phyloP scores from a whole-genome alignment of 2,329 filamentous ascomycete genomes.

The Pestalotiopsis sp. region DNA sequence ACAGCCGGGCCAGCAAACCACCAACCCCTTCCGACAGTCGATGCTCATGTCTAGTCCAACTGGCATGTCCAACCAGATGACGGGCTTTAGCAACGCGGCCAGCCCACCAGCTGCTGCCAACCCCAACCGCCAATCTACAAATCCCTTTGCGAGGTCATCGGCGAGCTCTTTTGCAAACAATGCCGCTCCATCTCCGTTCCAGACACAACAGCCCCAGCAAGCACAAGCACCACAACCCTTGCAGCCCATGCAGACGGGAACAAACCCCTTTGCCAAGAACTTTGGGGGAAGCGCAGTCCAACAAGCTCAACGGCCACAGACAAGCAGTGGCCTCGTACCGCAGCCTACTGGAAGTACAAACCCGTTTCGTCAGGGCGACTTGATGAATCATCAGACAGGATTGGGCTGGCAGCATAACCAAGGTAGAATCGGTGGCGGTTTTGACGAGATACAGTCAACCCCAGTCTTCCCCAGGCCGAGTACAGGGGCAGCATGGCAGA shows the following conservation, averaged over 20 bases:
- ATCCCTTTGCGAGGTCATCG: slow-evolving; percentile 79
- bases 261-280: slow-evolving; percentile 61
- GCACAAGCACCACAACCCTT: slow-evolving; percentile 42
- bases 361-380: slow-evolving; percentile 88
- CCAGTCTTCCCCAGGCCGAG: slow-evolving; percentile 84
- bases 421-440: slow-evolving; percentile 77
- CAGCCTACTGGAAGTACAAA: slow-evolving; percentile 90
- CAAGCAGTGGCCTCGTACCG: slow-evolving; percentile 58
- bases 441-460: slow-evolving; percentile 78
- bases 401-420: slow-evolving; percentile 84
- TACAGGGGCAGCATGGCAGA: slow-evolving; percentile 63
- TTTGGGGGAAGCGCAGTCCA: slow-evolving; percentile 32
- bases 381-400: slow-evolving; percentile 87
- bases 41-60: slow-evolving; percentile 69
- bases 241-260: slow-evolving; percentile 55
- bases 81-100: slow-evolving; percentile 33
- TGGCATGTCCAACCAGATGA: slow-evolving; percentile 38
- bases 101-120: slow-evolving; percentile 35
- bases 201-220: slow-evolving; percentile 37
- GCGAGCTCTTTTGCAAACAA: slow-evolving; percentile 38
- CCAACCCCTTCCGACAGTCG: slow-evolving; percentile 93
- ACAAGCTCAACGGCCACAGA: slow-evolving; percentile 45
- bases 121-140: slow-evolving; percentile 70
- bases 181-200: slow-evolving; percentile 45
- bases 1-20: slow-evolving; percentile 61